A percentile compares a stretch with the other conserved stretches of the same genome.
phyloP scores from a whole-genome alignment of 139 green algal species.

The Chlorella sp. region DNA sequence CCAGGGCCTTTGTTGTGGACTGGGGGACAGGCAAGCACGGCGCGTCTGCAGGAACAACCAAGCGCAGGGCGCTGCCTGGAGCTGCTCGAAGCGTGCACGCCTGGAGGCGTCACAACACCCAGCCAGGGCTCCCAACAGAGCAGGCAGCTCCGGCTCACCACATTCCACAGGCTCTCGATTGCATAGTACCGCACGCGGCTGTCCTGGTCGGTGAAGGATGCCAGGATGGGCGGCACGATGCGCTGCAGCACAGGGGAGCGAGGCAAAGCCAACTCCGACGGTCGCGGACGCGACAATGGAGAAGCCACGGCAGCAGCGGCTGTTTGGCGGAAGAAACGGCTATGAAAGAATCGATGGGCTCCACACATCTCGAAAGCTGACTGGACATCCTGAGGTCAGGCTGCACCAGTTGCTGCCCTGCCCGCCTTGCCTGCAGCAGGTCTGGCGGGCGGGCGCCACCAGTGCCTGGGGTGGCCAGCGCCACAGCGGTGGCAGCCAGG shows the following conservation, averaged over 20 bases:
- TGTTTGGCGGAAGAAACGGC: too few species aligned
- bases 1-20: too few species aligned
- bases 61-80: not conserved
- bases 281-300: too few species aligned
- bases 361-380: too few species aligned
- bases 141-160: constrained; percentile 47
- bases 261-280: too few species aligned
- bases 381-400: too few species aligned
- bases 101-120: not conserved
- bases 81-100: not conserved
- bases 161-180: constrained; percentile 96
- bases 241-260: too few species aligned
- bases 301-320: too few species aligned
- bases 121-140: not conserved
- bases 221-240: constrained; percentile 87
- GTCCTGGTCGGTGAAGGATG: constrained; percentile 88
- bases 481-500: constrained; percentile 92
- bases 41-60: too few species aligned
- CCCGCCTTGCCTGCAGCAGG: constrained; percentile 65
- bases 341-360: too few species aligned
- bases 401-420: not conserved
- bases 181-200: constrained; percentile 95
- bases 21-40: too few species aligned
- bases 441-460: constrained; percentile 20
- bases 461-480: constrained; percentile 60